phyloP scores from a whole-genome alignment of 352 stramenopile species.

The Pythium pyrilobum region DNA sequence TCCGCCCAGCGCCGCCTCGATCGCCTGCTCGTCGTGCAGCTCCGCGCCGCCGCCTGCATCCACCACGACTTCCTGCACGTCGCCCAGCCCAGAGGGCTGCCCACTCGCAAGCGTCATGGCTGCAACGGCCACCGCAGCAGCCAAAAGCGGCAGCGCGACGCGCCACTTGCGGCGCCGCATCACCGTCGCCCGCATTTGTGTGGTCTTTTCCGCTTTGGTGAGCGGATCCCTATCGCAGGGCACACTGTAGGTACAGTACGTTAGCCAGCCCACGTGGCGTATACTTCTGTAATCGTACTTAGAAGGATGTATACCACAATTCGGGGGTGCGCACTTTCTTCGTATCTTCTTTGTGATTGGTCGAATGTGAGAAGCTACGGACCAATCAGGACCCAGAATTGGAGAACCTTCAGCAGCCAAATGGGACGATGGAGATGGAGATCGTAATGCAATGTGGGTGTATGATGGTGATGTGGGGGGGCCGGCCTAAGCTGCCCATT shows the following conservation, averaged over 20 bases:
- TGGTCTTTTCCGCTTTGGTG: neutral
- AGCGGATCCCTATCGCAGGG: constrained; percentile 5
- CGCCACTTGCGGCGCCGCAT: constrained; percentile 7
- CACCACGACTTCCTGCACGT: constrained; percentile 6
- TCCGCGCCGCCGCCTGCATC: constrained; percentile 2
- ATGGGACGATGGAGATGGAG: neutral
- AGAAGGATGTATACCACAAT: constrained; percentile 4
- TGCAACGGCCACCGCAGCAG: neutral
- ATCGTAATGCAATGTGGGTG: neutral
- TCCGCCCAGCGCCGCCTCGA: neutral
- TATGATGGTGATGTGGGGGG: too few species aligned
- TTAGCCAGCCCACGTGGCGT: constrained; percentile 3
- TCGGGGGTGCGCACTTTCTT: constrained; percentile 8
- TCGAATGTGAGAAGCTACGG: neutral
- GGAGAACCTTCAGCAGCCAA: constrained; percentile 16
- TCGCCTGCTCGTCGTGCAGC: neutral
- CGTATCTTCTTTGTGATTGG: neutral
- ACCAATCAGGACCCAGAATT: constrained; percentile 7
- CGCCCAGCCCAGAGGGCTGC: neutral
- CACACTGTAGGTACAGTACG: neutral
- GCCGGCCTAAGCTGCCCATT: too few species aligned
- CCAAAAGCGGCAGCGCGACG: constrained; percentile 10
- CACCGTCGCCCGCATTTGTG: neutral
- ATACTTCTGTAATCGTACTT: constrained; percentile 10
- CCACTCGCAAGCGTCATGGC: neutral